Evolutionary conservation across 2,329 filamentous ascomycete genomes (phyloP), one percentile per base, ranked within the genome.

Genomic region (Cercospora beticola): DNA sequence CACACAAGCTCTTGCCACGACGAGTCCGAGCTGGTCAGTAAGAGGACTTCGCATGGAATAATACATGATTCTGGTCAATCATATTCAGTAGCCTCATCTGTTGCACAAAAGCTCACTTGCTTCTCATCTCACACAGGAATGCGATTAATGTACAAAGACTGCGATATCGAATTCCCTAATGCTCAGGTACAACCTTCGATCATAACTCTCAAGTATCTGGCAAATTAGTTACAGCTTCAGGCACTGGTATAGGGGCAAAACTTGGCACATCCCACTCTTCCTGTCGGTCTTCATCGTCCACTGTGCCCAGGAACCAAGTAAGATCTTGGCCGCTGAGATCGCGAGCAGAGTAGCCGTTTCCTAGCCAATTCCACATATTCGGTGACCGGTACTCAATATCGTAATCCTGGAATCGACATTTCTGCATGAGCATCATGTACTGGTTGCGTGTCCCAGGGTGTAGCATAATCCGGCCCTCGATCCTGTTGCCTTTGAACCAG

Each of bases 311-410:
- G 57, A 56, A 64, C 62, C 62, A 64, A 18, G 43, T 64, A 46
- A 64, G 33, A 52, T 64, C 62, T 33, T 52, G 43, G 21, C 62
- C 62, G 33, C 54, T 52, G 9, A 40, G 33, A 26, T 60, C 57
- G 21, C 57, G 30, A 21, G 57, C 30, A 30, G 72, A 70, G 46
- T 70, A 71, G 33, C 83, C 83, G 73, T 84, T 84, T 0, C 83
- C 83, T 79, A 85, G 78, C 69, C 83, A 83, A 28, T 78, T 68
- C 71, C 81, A 84, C 16, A 78, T 74, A 72, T 85, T 85, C 16
- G 69, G 64, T n/a, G 77, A 80, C 52, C 77, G 76, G 70, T 85
- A 84, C 56, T 75, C 75, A 43, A 85, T 79, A 3, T 84, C 79
- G 70, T 83, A 85, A 70, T 85, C 83, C 70, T 85, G 83, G 0